Base-by-base conservation (phyloP, 495 filamentous ascomycete genomes). In the Aspergillus olivimuriae region DNA sequence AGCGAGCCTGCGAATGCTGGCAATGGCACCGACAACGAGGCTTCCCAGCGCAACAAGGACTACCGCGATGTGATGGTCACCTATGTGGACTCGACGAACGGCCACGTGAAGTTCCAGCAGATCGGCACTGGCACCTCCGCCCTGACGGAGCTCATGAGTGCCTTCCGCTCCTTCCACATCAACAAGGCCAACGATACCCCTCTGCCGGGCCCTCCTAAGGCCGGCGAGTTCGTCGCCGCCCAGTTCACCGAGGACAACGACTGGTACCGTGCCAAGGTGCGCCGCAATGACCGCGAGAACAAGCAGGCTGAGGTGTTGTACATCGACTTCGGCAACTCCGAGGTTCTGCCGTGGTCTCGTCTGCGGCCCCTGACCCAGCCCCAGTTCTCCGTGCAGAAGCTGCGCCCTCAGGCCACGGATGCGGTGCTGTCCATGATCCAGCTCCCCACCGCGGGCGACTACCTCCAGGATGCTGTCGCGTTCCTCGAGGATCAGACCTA, bases 261-360 rank as follows among this genome's bases (percentile, higher is more conserved):
- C 52, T 97, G 92, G 89, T 99, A 99, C 72, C 86, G 94, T 36
- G 94, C 87, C 32, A 82, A 82, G 47, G 76, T 99, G 34, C 82
- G 89, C 24, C 83, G 91, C 50, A 94, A 95, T 65, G 92, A 99
- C 63, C 89, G 92, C 47, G 76, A 86, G 26, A 82, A 82, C 50
- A 84, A 94, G 71, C 79, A 83, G 48, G 84, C 89, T 9, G 90
- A 97, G 64, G 81, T 99, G 4, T 62, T 90, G 11, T 99, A 95
- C 68, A 80, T 97, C 49, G 94, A 99, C 66, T 99, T 91, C 62
- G 94, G 94, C 47, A 97, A 99, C 74, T 82, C 79, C 16, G 94
- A 97, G 69, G 78, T 78, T 54, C 68, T 91, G 26, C 81, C 89
- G 2, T 97, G 89, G 87, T 78, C 80, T 8, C 70, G 72, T 34